Percentiles rank a stretch among this genome's conserved stretches.
Conservation (phyloP, 768 basidiomycete species). For the Tricholomella constricta region DNA sequence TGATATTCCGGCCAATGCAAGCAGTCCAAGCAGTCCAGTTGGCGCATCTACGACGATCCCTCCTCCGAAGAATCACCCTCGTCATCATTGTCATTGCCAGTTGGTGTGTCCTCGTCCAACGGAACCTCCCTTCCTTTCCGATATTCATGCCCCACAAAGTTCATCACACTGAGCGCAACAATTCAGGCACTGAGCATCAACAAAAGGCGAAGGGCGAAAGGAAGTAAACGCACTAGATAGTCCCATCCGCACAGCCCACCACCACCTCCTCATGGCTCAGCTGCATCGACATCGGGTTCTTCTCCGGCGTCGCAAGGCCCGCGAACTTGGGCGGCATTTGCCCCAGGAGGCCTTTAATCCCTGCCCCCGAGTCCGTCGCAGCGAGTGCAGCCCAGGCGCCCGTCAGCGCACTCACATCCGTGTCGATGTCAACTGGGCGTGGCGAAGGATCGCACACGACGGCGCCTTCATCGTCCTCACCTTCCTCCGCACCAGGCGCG, state of each 20-base stretch:
- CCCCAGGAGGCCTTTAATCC: constrained; percentile 62
- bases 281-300: constrained; percentile 95
- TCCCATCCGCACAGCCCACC: constrained; percentile 88
- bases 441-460: constrained; percentile 21
- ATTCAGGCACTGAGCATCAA: neutral
- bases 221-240: constrained; percentile 74
- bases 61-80: neutral
- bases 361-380: constrained; percentile 32
- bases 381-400: constrained; percentile 81
- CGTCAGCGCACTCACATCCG: constrained; percentile 61
- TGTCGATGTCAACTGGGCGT: constrained; percentile 60
- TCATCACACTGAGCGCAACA: constrained; percentile 34
- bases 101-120: neutral
- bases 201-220: constrained; percentile 51
- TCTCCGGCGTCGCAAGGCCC: constrained; percentile 84
- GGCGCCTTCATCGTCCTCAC: constrained; percentile 25
- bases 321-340: constrained; percentile 66
- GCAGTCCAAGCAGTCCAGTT: neutral
- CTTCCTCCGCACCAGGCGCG: constrained; percentile 18
- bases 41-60: neutral
- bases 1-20: neutral
- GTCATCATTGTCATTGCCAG: neutral
- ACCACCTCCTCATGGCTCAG: constrained; percentile 90
- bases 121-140: constrained; percentile 12
- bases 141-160: constrained; percentile 40